Evolutionary conservation across 2,329 filamentous ascomycete species (phyloP), one percentile per base, ranked within the genome.

Genomic region (Endothia cerciana): DNA sequence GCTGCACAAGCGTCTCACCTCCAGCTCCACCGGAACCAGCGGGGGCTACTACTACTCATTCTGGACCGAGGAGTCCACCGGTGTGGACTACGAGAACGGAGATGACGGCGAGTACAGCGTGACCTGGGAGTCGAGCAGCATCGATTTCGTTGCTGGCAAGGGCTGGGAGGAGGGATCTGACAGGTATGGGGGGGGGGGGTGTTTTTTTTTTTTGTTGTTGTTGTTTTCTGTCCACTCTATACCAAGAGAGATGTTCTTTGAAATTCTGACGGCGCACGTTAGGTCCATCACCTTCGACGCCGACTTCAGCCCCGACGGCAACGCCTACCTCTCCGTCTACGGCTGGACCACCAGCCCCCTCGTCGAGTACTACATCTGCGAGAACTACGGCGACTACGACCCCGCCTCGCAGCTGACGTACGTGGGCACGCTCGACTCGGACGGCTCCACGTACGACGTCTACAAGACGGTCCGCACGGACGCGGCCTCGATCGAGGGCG

Each of bases 21-120:
- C 78, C 62, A 83, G 79, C 69, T 74, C 77, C 17, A 83, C 81
- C 4, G 85, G 85, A 59, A 83, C 78, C 8, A 78, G 83, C 77
- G 82, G 85, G 71, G 85, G 85, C 63, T 88, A 81, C 78, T 88
- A 83, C 78, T 88, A 85, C 76, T 85, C 83, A 7, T 87, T 81
- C 78, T 89, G 84, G 84, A 85, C 81, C 64, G 85, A 87, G 67
- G 81, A 82, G 40, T 76, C 74, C 22, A 80, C 77, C 43, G 73
- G 76, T 51, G 82, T 84, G 10, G 82, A 77, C 51, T 88, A 88
- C 77, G 85, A 81, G 73, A 87, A 87, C 75, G 81, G 79, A 28
- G 74, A 74, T 3, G 81, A 74, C 36, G 85, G 86, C 33, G 73
- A 75, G 68, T 87, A 85, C 78, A 81, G 77, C 68, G 77, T 83